Evolutionary conservation across 2,329 filamentous ascomycete genomes (phyloP), one percentile per base, ranked within the genome.

Genomic region (Didymellaceae sp.): DNA sequence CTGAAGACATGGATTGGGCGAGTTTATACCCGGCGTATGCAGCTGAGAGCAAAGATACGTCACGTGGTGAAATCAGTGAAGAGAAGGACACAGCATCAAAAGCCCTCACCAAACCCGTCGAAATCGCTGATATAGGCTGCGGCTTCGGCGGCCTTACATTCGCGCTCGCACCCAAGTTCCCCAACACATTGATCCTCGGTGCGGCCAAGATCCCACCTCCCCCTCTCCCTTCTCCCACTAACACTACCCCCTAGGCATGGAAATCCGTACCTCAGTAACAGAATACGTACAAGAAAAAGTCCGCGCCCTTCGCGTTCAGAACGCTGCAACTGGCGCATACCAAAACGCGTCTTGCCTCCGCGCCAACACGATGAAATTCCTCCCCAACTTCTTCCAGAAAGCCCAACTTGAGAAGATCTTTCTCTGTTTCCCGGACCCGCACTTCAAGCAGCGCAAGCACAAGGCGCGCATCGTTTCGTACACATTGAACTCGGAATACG

Each of bases 341-440:
- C 88, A 95, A 68, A 99, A 99, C 72, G 87, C 93, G 45, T 86
- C 89, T 25, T 95, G 91, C 69, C 79, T 99, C 38, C 87, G 94
- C 55, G 90, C 90, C 59, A 99, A 99, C 77, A 90, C 91, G 5
- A 99, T 99, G 94, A 99, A 99, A 73, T 99, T 97, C 74, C 80
- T 99, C n/a, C 93, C 95, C 55, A 97, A 99, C 71, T 96, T 97
- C 80, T 97, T 99, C 80, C 78, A 76, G 45, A 89, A 87, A 66
- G 80, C 77, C 11, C 92, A 97, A 71, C 84, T 99, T 11, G 84
- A 82, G 57, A 95, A 95, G 70, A 90, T 97, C 69, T 99, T 99
- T 74, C 89, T 99, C 65, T 99, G 94, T 78, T 99, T 99, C 71
- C 94, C 94, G 0, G 94, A 99, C 68, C 94, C 94, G 52, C 94